Evolutionary conservation across 2,329 filamentous ascomycete genomes (phyloP).

Genomic region (Beauveria varroae): DNA sequence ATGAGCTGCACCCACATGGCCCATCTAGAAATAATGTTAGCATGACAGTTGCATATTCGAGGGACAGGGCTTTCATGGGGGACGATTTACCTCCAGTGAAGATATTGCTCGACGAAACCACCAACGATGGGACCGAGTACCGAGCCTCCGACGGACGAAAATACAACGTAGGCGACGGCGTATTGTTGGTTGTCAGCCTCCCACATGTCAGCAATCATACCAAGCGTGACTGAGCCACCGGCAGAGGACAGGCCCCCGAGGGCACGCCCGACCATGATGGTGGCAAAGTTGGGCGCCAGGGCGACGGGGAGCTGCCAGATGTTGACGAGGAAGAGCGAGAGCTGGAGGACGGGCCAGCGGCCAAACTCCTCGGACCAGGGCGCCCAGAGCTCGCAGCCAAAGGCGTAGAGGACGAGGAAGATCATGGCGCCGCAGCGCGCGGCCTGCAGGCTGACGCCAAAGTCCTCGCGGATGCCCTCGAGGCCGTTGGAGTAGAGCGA

Average conservation of each 20-base stretch:
- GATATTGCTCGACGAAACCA: slow-evolving; percentile 62
- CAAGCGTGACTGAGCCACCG: slow-evolving; percentile 64
- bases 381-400: slow-evolving; percentile 83
- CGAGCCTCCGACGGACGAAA: slow-evolving; percentile 72
- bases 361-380: slow-evolving; percentile 82
- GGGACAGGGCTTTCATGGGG: background rate
- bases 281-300: slow-evolving; percentile 64
- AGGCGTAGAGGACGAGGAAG: slow-evolving; percentile 73
- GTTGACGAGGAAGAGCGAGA: slow-evolving; percentile 67
- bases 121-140: slow-evolving; percentile 72
- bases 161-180: slow-evolving; percentile 68
- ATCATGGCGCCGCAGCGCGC: slow-evolving; percentile 69
- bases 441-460: slow-evolving; percentile 58
- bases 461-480: slow-evolving; percentile 57
- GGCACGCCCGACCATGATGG: slow-evolving; percentile 62
- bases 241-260: slow-evolving; percentile 65
- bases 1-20: slow-evolving; percentile 82
- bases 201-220: slow-evolving; percentile 70
- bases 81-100: slow-evolving; percentile 53
- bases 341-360: slow-evolving; percentile 66
- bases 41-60: slow-evolving; percentile 4
- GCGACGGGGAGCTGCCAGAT: slow-evolving; percentile 68
- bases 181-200: slow-evolving; percentile 66
- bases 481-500: slow-evolving; percentile 66
- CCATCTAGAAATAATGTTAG: slow-evolving; percentile 31